These are phyloP conservation scores for Nitzschia sp. DNA, from an alignment of 108 stramenopile species.

Conservation along the genomic window DNA sequence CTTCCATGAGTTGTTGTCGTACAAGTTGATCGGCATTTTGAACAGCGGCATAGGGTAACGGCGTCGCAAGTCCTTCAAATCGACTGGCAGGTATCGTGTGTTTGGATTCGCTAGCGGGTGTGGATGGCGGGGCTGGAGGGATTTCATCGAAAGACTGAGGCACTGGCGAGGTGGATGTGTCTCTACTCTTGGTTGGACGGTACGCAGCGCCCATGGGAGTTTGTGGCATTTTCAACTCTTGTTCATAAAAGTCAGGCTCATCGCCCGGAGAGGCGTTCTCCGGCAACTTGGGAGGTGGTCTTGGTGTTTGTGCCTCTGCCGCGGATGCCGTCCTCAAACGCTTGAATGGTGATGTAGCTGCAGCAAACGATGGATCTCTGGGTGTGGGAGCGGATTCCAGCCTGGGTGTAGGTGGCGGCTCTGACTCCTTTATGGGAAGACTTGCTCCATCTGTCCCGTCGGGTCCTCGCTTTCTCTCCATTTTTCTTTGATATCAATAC, in stretches of 20 bases:
- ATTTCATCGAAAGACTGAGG: constrained; percentile 25
- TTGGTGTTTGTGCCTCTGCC: too few relatives aligned
- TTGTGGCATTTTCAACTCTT: constrained; percentile 17
- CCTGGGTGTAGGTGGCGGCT: too few relatives aligned
- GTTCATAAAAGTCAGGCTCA: neutral
- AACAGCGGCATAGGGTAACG: constrained; percentile 38
- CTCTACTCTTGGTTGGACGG: constrained; percentile 6
- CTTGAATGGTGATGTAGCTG: too few relatives aligned
- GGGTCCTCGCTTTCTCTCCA: too few relatives aligned
- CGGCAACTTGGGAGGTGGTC: too few relatives aligned
- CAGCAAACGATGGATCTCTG: too few relatives aligned
- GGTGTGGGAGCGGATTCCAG: too few relatives aligned
- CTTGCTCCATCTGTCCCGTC: too few relatives aligned
- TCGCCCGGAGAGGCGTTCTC: neutral
- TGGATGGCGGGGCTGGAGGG: constrained; percentile 59
- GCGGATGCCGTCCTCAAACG: too few relatives aligned
- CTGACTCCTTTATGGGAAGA: too few relatives aligned
- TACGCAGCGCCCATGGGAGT: constrained; percentile 12
- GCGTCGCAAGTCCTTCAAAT: constrained; percentile 23
- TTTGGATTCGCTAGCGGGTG: constrained; percentile 35
- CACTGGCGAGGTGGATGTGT: constrained; percentile 21
- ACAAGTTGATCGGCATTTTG: constrained; percentile 38
- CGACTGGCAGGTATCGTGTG: neutral
- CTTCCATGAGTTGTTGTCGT: constrained; percentile 38
- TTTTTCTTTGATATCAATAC: too few relatives aligned